Percentiles rank a stretch among this genome's conserved stretches.
Conservation (phyloP, 2,329 filamentous ascomycete genomes). For the Cladosporium colombiae region DNA sequence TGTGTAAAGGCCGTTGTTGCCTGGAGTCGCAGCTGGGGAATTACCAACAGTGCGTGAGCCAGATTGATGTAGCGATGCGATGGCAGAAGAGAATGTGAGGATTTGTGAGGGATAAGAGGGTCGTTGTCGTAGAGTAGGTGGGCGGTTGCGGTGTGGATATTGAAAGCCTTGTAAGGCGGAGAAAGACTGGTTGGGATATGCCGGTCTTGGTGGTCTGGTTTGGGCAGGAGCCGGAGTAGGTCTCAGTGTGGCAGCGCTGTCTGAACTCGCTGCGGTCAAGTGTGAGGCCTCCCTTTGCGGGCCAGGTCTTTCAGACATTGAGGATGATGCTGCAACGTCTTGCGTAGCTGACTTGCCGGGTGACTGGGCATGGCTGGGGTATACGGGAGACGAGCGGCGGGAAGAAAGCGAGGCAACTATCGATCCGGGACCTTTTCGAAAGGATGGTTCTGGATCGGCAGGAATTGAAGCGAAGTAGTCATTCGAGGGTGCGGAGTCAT, state of each 20-base stretch:
- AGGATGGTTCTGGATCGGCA: not conserved
- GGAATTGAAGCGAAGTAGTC: conserved; percentile 15
- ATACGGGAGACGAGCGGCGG: conserved; percentile 7
- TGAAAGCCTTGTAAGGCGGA: conserved; percentile 49
- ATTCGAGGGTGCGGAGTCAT: not conserved
- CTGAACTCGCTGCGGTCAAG: conserved; percentile 44
- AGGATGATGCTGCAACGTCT: not conserved
- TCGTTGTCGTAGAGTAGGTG: conserved; percentile 43
- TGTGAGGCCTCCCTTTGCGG: conserved; percentile 45
- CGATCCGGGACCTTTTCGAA: not conserved
- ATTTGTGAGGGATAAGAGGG: conserved; percentile 47
- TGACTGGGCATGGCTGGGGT: conserved; percentile 1
- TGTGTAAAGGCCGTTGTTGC: conserved; percentile 46
- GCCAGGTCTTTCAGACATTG: conserved; percentile 28
- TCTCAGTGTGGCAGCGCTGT: conserved; percentile 35
- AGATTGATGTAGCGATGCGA: conserved; percentile 43
- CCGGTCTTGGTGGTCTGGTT: conserved; percentile 35
- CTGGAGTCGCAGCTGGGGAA: conserved; percentile 49
- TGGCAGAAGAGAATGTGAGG: conserved; percentile 43
- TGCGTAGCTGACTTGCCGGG: not conserved
- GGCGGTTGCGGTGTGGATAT: conserved; percentile 40
- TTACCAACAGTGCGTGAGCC: conserved; percentile 47
- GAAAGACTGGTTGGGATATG: conserved; percentile 53
- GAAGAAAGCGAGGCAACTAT: conserved; percentile 3
- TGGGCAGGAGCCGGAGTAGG: conserved; percentile 30